These are phyloP conservation scores for Thuidium tamariscinum DNA, from an alignment of 225 moss, liverwort and hornwort species.

Conservation along the genomic window DNA sequence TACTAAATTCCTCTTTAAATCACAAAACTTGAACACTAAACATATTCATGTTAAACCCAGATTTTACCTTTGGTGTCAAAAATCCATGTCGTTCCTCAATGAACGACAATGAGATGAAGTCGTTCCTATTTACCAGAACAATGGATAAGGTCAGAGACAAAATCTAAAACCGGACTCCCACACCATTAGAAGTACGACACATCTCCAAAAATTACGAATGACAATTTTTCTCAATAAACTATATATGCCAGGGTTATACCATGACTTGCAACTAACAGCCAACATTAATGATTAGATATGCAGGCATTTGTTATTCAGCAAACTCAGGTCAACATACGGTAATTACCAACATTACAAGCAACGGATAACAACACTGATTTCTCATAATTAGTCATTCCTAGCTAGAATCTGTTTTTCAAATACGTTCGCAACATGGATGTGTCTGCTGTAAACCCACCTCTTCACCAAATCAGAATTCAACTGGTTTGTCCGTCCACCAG, in stretches of 20 bases:
- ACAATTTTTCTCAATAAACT: neutral
- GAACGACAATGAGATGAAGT: constrained; percentile 4
- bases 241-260: neutral
- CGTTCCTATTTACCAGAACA: neutral
- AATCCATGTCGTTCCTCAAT: constrained; percentile 21
- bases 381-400: neutral
- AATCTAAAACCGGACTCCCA: neutral
- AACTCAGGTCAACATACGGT: neutral
- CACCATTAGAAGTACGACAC: neutral
- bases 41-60: neutral
- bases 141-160: neutral
- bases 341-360: neutral
- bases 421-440: neutral
- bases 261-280: neutral
- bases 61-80: constrained; percentile 25
- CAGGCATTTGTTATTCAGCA: neutral
- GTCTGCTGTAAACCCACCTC: constrained; percentile 1
- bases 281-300: neutral
- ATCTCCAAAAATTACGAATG: neutral
- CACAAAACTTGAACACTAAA: neutral
- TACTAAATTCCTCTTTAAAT: neutral
- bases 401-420: neutral
- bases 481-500: constrained; percentile 1
- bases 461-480: neutral
- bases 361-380: neutral